These are phyloP conservation scores for Ustilago bromivora DNA, from an alignment of 1,284 basidiomycete genomes.

Conservation along the genomic window DNA sequence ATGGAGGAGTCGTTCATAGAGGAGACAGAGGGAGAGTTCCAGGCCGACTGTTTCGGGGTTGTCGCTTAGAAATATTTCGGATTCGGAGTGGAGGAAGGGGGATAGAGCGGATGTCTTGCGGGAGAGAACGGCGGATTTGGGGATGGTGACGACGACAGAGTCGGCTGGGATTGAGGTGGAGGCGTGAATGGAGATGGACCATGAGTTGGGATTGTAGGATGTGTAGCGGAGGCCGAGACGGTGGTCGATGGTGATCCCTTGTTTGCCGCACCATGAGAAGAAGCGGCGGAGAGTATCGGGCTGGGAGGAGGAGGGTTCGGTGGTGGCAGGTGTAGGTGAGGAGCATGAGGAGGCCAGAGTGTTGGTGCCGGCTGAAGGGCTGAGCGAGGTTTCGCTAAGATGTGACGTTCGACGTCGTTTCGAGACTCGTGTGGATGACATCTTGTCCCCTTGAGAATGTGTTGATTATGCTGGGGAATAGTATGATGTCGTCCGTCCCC, in stretches of 20 bases:
- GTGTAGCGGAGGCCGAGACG: slow-evolving; percentile 23
- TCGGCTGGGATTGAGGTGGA: slow-evolving; percentile 13
- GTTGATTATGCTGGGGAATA: not conserved
- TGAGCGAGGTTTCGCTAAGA: not conserved
- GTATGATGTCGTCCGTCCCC: slow-evolving; percentile 3
- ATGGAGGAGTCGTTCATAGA: slow-evolving; percentile 52
- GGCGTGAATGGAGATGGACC: slow-evolving; percentile 39
- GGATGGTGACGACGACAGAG: slow-evolving; percentile 31
- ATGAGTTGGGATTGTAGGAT: slow-evolving; percentile 13
- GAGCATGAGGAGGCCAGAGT: slow-evolving; percentile 24
- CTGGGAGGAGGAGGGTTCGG: not conserved
- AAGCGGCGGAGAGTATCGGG: slow-evolving; percentile 13
- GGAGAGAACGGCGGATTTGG: slow-evolving; percentile 49
- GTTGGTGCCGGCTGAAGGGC: not conserved
- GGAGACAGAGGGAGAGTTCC: slow-evolving; percentile 55
- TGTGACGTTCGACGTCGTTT: slow-evolving; percentile 3
- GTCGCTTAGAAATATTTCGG: slow-evolving; percentile 24
- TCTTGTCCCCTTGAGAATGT: not conserved
- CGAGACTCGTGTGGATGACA: not conserved
- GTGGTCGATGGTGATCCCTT: slow-evolving; percentile 17
- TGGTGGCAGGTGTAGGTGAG: not conserved
- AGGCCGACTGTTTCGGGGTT: slow-evolving; percentile 37
- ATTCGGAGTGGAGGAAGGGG: slow-evolving; percentile 6
- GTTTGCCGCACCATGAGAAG: slow-evolving; percentile 21
- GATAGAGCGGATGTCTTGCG: slow-evolving; percentile 41